Base-by-base conservation (phyloP, 192 early-diverging fungal genomes). In the Podila epigama region DNA sequence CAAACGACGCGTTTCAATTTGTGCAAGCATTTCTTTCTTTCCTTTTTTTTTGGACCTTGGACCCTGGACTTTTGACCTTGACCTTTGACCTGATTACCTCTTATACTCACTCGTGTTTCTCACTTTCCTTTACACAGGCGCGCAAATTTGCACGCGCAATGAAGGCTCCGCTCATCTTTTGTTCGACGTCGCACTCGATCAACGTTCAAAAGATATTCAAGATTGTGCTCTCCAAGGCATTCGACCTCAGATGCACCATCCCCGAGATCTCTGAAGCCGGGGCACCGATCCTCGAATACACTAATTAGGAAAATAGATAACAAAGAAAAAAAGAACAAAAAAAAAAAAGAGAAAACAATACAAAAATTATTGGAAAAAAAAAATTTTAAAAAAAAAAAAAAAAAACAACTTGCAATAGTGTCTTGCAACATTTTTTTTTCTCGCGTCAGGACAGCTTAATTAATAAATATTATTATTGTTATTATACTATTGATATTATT, bases 191-290 rank as follows among this genome's bases (percentile, higher is more conserved):
- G 29, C 90, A 94, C 60, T 93, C 93, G 11, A 98, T 98, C 69
- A 98, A 98, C 63, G 93, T 98, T 34, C 94, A 98, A 86, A 93
- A 96, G 70, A 96, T 98, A 55, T 98, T 97, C 84, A 98, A 98
- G 84, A 96, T 98, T 63, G 92, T 97, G 2, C 70, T 98, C 16
- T 88, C 91, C 51, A 96, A 96, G 73, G 94, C 93, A 9, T 98
- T 97, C 81, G 95, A 98, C 79, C 73, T 98, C 62, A 91, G 91
- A 55, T 96, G 95, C 64, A 97, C 92, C 58, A 94, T 98, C 79
- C 94, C 95, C 11, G 91, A 94, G 72, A 96, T 98, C 41, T 90
- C 89, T 32, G 94, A 96, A 66, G 83, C 92, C 37, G 96, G 96
- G 33, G 94, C 90, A 27, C 96, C 96, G 1, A 95, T 98, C 62